Conservation (phyloP, 2,329 filamentous ascomycete species). For the Phyllosticta capitalensis region DNA sequence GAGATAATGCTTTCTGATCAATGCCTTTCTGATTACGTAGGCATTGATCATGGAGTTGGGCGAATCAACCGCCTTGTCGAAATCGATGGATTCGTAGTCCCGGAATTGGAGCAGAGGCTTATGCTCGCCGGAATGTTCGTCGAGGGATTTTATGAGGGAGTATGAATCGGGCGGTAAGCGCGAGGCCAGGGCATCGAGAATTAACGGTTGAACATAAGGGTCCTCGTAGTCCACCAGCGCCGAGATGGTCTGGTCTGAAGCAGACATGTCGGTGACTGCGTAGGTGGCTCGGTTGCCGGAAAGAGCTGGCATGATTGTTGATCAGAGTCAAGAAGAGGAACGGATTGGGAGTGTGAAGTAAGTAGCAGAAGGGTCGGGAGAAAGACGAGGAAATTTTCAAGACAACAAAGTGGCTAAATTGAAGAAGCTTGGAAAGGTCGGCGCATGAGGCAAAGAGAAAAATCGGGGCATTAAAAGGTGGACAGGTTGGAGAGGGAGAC, state of each 20-base stretch:
- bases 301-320: not conserved
- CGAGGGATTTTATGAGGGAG: constrained; percentile 44
- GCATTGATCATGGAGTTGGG: constrained; percentile 65
- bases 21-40: constrained; percentile 89
- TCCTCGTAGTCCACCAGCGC: constrained; percentile 80
- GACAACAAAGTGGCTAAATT: not conserved
- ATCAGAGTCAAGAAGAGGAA: not conserved
- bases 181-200: constrained; percentile 60
- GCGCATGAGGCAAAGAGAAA: not conserved
- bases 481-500: not conserved
- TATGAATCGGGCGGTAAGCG: constrained; percentile 48
- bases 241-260: constrained; percentile 37
- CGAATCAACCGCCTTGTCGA: constrained; percentile 59
- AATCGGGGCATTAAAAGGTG: not conserved
- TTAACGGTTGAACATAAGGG: constrained; percentile 77
- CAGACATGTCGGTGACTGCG: constrained; percentile 4
- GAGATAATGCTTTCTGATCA: constrained; percentile 94
- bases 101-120: constrained; percentile 64
- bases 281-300: not conserved
- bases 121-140: constrained; percentile 37
- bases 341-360: not conserved
- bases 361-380: not conserved
- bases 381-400: not conserved
- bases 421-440: not conserved
- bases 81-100: constrained; percentile 81